phyloP scores from a whole-genome alignment of 805 yeast genomes.

The Kuraishia capsulata region DNA sequence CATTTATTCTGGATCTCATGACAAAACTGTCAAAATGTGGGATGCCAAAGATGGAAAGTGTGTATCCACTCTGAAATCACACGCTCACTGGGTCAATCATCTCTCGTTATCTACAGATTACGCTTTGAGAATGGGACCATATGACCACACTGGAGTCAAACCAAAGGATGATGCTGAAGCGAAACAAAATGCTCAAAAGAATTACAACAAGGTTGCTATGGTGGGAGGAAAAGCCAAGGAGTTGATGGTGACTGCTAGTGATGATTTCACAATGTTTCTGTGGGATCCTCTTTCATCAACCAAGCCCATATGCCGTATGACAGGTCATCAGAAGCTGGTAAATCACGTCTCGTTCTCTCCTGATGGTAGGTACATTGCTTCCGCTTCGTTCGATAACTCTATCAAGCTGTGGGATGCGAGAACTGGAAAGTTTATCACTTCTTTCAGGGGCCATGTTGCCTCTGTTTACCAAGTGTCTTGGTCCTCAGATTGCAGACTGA shows the following conservation, averaged over 20 bases:
- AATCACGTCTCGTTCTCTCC: conserved; percentile 95
- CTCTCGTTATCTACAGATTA: conserved; percentile 86
- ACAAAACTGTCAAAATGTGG: conserved; percentile 91
- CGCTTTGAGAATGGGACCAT: conserved; percentile 81
- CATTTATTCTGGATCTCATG: conserved; percentile 87
- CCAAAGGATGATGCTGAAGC: conserved; percentile 38
- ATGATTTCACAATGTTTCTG: conserved; percentile 94
- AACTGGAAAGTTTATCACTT: conserved; percentile 80
- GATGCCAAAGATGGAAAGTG: conserved; percentile 71
- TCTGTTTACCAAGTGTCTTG: conserved; percentile 97
- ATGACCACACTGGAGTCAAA: conserved; percentile 54
- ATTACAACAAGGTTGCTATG: conserved; percentile 55
- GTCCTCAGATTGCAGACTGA: conserved; percentile 88
- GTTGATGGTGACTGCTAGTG: conserved; percentile 88
- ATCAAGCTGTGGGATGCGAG: conserved; percentile 95
- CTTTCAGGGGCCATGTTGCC: conserved; percentile 95
- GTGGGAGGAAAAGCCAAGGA: conserved; percentile 52
- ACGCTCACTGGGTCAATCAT: conserved; percentile 98
- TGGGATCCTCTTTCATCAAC: conserved; percentile 84
- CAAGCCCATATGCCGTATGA: conserved; percentile 88
- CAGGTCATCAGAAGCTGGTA: conserved; percentile 95
- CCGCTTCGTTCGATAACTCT: conserved; percentile 93
- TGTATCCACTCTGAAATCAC: conserved; percentile 71
- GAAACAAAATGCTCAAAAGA: conserved; percentile 42
- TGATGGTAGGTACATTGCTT: conserved; percentile 83